Evolutionary conservation across 2,329 filamentous ascomycete genomes (phyloP).

Genomic region (Mollisiaceae sp.): DNA sequence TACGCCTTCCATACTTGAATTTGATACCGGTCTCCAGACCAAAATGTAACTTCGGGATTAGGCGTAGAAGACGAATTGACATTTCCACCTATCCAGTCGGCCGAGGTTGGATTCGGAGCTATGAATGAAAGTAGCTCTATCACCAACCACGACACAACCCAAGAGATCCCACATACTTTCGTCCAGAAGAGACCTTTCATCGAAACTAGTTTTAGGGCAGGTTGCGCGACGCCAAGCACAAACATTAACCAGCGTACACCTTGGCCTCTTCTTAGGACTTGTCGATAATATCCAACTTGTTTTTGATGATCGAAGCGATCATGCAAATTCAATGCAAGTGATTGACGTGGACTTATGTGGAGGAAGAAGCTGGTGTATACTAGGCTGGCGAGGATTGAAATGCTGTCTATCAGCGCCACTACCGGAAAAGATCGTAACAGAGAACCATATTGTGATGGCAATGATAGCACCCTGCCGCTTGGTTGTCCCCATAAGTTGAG

Average conservation of each 20-base stretch:
- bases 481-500: conserved; percentile 11
- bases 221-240: not conserved
- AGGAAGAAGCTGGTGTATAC: not conserved
- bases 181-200: conserved; percentile 1
- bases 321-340: not conserved
- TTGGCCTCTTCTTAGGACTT: not conserved
- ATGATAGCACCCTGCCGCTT: not conserved
- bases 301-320: not conserved
- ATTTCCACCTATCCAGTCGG: not conserved
- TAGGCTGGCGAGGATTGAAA: not conserved
- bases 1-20: not conserved
- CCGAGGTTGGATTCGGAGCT: not conserved
- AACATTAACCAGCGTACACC: conserved; percentile 2
- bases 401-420: not conserved
- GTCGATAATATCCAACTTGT: not conserved
- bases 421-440: not conserved
- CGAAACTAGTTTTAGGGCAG: not conserved
- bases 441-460: not conserved
- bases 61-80: not conserved
- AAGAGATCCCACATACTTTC: not conserved
- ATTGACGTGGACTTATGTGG: not conserved
- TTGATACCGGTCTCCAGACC: not conserved
- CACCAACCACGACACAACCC: not conserved
- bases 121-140: not conserved
- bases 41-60: not conserved